A percentile compares a stretch with the other conserved stretches of the same genome.
Evolutionary conservation across 1,139 yeast species (phyloP).

Genomic region (Geotrichum bryndzae): DNA sequence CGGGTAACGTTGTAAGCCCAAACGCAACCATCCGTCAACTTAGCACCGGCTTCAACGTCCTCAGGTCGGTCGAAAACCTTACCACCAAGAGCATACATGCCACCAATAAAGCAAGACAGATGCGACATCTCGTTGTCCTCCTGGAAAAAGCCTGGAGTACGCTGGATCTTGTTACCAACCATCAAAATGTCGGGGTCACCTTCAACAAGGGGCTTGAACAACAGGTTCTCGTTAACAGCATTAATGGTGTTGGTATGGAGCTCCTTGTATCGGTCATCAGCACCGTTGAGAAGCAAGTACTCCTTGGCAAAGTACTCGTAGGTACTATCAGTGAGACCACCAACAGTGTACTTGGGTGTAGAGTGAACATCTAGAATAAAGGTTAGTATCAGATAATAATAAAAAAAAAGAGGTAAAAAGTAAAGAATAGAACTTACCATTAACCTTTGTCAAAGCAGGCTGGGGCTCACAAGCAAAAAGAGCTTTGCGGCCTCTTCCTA

Average conservation of each 20-base stretch:
- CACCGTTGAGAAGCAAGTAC: conserved; percentile 47
- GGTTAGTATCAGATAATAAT: background rate
- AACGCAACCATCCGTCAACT: conserved; percentile 63
- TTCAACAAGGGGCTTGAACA: conserved; percentile 40
- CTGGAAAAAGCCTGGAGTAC: conserved; percentile 31
- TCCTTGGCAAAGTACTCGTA: conserved; percentile 64
- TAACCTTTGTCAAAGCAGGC: background rate
- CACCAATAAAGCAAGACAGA: conserved; percentile 67
- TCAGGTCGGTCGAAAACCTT: conserved; percentile 45
- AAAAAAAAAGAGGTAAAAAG: background rate
- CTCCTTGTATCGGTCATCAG: conserved; percentile 32
- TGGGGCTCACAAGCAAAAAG: conserved; percentile 5
- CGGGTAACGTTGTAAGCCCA: conserved; percentile 47
- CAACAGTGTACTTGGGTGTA: conserved; percentile 36
- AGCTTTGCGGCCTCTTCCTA: conserved; percentile 3
- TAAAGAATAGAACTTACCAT: conserved; percentile 7
- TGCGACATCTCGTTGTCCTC: conserved; percentile 42
- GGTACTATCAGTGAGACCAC: conserved; percentile 62
- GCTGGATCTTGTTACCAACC: conserved; percentile 44
- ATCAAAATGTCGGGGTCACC: conserved; percentile 42
- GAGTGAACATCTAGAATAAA: background rate
- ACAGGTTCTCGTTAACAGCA: conserved; percentile 38
- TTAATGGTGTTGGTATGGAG: conserved; percentile 38
- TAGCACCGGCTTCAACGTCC: conserved; percentile 54
- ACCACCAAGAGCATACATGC: conserved; percentile 65